Conservation (phyloP, 2,329 filamentous ascomycete species). For the Fusarium anguioides region DNA sequence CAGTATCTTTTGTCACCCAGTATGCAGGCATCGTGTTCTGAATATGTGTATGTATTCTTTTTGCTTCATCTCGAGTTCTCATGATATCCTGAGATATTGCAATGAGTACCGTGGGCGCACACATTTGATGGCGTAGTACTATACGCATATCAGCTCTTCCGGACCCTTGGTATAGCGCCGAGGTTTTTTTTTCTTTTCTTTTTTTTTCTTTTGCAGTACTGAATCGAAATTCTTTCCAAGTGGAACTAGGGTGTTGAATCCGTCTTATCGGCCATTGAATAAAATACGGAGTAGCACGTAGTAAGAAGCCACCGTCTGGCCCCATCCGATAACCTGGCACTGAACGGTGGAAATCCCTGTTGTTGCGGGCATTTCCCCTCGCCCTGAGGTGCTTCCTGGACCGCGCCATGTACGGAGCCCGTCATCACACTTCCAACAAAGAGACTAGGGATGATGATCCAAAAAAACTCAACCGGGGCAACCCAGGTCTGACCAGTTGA, state of each 20-base stretch:
- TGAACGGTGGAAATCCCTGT: constrained; percentile 39
- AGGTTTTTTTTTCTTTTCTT: background rate
- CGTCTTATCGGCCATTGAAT: constrained; percentile 41
- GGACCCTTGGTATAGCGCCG: constrained; percentile 20
- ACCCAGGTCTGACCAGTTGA: constrained; percentile 40
- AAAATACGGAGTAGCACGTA: constrained; percentile 17
- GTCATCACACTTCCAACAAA: constrained; percentile 40
- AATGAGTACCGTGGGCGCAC: constrained; percentile 2
- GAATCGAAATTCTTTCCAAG: constrained; percentile 15
- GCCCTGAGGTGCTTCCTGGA: constrained; percentile 22
- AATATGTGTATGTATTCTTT: background rate
- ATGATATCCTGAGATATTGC: constrained; percentile 24
- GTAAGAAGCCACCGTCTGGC: constrained; percentile 44
- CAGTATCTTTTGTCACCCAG: constrained; percentile 11
- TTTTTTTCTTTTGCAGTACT: constrained; percentile 17
- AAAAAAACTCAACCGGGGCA: constrained; percentile 41
- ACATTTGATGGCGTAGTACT: constrained; percentile 5
- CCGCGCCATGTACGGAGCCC: constrained; percentile 35
- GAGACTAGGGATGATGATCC: constrained; percentile 40
- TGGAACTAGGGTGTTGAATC: constrained; percentile 30
- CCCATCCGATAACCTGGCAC: constrained; percentile 44
- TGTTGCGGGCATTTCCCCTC: constrained; percentile 36
- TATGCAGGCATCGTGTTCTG: constrained; percentile 21
- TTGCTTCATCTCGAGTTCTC: constrained; percentile 7
- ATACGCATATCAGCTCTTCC: constrained; percentile 23